Evolutionary conservation across 1,139 yeast species (phyloP).

Genomic region (Tardiomyces depauwii): DNA sequence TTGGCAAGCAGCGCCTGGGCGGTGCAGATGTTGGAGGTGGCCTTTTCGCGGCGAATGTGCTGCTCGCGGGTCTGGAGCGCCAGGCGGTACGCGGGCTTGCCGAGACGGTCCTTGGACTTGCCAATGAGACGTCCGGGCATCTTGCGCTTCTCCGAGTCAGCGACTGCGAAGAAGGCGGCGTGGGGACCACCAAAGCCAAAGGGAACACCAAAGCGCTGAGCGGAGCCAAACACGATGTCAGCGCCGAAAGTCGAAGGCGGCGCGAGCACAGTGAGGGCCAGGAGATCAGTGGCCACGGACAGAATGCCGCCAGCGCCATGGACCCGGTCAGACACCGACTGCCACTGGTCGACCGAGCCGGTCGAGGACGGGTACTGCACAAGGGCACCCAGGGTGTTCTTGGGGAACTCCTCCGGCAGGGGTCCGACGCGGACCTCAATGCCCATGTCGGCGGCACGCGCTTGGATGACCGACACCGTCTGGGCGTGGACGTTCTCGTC

Average conservation of each 20-base stretch:
- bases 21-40: conserved; percentile 94
- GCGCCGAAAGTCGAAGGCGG: conserved; percentile 86
- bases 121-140: conserved; percentile 97
- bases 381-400: conserved; percentile 63
- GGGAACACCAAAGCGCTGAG: conserved; percentile 97
- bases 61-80: conserved; percentile 98
- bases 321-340: conserved; percentile 47
- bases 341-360: conserved; percentile 54
- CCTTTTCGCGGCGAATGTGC: conserved; percentile 94
- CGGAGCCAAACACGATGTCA: conserved; percentile 83
- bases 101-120: conserved; percentile 81
- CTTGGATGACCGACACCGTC: conserved; percentile 63
- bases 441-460: conserved; percentile 68
- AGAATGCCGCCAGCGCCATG: conserved; percentile 67
- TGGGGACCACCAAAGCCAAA: conserved; percentile 98
- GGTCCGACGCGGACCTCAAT: conserved; percentile 52
- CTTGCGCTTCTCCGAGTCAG: conserved; percentile 68
- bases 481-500: conserved; percentile 77
- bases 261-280: conserved; percentile 75
- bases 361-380: conserved; percentile 88
- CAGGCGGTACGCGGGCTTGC: conserved; percentile 76
- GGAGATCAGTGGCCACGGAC: conserved; percentile 78
- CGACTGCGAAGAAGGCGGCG: conserved; percentile 92
- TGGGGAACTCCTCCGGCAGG: conserved; percentile 28
- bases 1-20: conserved; percentile 95